These are phyloP conservation scores for Verticillium isaacii DNA, from an alignment of 2,329 filamentous ascomycete species.

Conservation along the genomic window DNA sequence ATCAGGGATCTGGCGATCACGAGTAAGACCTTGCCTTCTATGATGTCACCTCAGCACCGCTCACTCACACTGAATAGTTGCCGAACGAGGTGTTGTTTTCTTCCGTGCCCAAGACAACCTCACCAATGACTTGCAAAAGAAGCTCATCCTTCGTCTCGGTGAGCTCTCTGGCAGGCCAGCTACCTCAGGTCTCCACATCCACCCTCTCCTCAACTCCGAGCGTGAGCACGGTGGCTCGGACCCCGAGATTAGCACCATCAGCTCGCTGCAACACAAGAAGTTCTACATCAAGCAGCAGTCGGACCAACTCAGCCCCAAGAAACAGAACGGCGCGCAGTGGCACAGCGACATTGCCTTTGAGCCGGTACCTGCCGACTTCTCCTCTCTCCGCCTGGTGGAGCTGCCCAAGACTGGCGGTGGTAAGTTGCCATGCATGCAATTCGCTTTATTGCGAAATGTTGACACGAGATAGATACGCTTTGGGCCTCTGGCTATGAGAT, in stretches of 20 bases:
- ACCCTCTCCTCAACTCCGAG: conserved; percentile 51
- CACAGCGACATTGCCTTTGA: conserved; percentile 58
- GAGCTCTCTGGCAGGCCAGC: conserved; percentile 54
- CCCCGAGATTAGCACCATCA: conserved; percentile 56
- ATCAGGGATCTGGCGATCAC: conserved; percentile 58
- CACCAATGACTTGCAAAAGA: conserved; percentile 55
- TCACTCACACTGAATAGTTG: conserved; percentile 35
- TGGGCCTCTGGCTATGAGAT: conserved; percentile 61
- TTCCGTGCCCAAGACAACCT: conserved; percentile 56
- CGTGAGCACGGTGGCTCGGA: conserved; percentile 47
- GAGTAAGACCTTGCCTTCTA: conserved; percentile 29
- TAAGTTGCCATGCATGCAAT: neutral
- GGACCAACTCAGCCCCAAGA: conserved; percentile 24
- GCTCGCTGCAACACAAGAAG: conserved; percentile 41
- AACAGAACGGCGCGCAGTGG: conserved; percentile 26
- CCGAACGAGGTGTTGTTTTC: conserved; percentile 60
- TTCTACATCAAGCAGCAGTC: conserved; percentile 20
- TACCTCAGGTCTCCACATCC: conserved; percentile 54
- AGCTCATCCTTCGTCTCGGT: conserved; percentile 54
- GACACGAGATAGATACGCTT: conserved; percentile 40
- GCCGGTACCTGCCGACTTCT: conserved; percentile 54
- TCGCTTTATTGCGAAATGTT: neutral
- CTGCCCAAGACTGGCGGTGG: conserved; percentile 50
- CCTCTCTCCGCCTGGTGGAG: conserved; percentile 50
- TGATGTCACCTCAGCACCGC: neutral